Conservation (phyloP, 495 filamentous ascomycete genomes). For the Xylaria curta region DNA sequence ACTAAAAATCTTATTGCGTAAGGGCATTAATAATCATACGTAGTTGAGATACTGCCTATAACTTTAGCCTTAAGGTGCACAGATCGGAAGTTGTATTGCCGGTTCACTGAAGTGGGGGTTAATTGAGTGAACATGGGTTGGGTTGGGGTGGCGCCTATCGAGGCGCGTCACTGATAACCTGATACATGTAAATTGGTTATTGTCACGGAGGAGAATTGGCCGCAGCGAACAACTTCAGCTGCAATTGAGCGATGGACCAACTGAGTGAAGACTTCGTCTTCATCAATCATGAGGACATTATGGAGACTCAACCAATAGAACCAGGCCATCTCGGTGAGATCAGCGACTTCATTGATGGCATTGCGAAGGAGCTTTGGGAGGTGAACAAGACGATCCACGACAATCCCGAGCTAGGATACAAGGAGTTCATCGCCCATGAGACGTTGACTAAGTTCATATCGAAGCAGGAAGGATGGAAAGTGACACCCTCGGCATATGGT, state of each 20-base stretch:
- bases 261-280: conserved; percentile 37
- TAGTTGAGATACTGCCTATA: not conserved
- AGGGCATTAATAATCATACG: not conserved
- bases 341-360: conserved; percentile 43
- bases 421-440: conserved; percentile 65
- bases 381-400: conserved; percentile 63
- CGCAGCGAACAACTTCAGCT: not conserved
- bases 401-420: conserved; percentile 64
- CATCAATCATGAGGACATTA: conserved; percentile 34
- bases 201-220: not conserved
- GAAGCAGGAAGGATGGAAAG: conserved; percentile 56
- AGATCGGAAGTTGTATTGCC: not conserved
- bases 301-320: conserved; percentile 18
- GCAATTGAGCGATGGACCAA: conserved; percentile 27
- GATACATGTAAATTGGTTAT: not conserved
- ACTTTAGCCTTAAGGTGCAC: conserved; percentile 1
- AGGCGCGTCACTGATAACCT: not conserved
- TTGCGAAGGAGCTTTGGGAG: conserved; percentile 46
- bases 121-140: conserved; percentile 14
- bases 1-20: not conserved
- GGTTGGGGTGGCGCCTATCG: not conserved
- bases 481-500: conserved; percentile 61
- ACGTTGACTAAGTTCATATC: conserved; percentile 63
- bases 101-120: conserved; percentile 14
- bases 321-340: conserved; percentile 42